Percentiles rank a stretch among this genome's conserved stretches.
Evolutionary conservation across 2,329 filamentous ascomycete species (phyloP).

Genomic region (Lasiodiplodia theobromae): DNA sequence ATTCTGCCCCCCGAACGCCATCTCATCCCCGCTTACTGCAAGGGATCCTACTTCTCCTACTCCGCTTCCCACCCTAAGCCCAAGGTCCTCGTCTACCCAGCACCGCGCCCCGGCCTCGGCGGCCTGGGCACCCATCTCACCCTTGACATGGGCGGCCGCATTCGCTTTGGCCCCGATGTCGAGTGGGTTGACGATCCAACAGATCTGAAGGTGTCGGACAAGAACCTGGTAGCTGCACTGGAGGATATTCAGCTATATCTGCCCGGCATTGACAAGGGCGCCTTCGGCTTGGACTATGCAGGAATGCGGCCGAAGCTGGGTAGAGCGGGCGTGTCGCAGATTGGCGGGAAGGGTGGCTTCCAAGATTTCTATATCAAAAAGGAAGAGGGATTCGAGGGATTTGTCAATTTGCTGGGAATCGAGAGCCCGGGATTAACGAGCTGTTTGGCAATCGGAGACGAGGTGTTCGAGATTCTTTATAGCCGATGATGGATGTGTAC

Average conservation of each 20-base stretch:
- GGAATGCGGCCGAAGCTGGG: slow-evolving; percentile 89
- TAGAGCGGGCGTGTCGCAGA: slow-evolving; percentile 66
- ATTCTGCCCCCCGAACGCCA: slow-evolving; percentile 67
- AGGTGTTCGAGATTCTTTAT: slow-evolving; percentile 68
- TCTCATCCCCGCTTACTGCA: slow-evolving; percentile 77
- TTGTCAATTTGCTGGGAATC: slow-evolving; percentile 90
- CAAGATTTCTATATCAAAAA: slow-evolving; percentile 82
- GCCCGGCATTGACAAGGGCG: slow-evolving; percentile 71
- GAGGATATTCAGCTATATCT: slow-evolving; percentile 80
- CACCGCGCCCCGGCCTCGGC: slow-evolving; percentile 78
- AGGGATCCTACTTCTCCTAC: slow-evolving; percentile 96
- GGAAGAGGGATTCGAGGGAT: slow-evolving; percentile 80
- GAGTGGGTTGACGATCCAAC: slow-evolving; percentile 82
- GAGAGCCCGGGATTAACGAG: slow-evolving; percentile 94
- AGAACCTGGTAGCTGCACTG: slow-evolving; percentile 71
- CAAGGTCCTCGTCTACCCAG: slow-evolving; percentile 83
- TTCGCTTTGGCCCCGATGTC: slow-evolving; percentile 93
- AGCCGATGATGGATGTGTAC: slow-evolving; percentile 30
- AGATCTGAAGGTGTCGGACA: slow-evolving; percentile 72
- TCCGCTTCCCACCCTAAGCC: slow-evolving; percentile 68
- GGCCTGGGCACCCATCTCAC: slow-evolving; percentile 94
- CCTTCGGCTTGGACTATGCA: slow-evolving; percentile 82
- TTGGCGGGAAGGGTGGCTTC: slow-evolving; percentile 65
- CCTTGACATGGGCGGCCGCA: slow-evolving; percentile 80
- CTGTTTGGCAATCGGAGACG: slow-evolving; percentile 82